Evolutionary conservation across 371 early-diverging fungal genomes (phyloP), one percentile per base, ranked within the genome.

Genomic region (Apophysomyces elegans): DNA sequence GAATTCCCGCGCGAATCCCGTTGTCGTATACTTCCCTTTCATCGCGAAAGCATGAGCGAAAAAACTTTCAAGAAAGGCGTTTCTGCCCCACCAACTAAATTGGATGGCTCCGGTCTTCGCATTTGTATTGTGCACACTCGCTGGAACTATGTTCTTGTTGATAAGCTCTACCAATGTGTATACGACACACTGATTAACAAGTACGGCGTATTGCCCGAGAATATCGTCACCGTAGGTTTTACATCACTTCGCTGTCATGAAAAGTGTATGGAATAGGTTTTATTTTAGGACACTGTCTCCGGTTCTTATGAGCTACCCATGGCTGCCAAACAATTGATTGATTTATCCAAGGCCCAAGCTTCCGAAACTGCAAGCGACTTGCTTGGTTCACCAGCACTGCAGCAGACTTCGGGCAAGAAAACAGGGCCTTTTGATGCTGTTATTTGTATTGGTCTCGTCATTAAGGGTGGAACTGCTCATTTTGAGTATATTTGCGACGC

Each of bases 401-500:
- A 64, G 4, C 54, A 65, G 26, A 67, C 61, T 39, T 7, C 56
- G 7, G 70, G 68, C 37, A 79, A 78, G 56, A 80, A 84, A 39
- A 78, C 78, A 2, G 77, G 80, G 11, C 86, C 90, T 12, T 89
- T 91, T 66, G 95, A 97, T 76, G 97, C 94, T 13, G 93, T 89
- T n/a, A 94, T 98, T 65, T 89, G 92, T 64, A 89, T 98, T 69
- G 99, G 99, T 47, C 91, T 97, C 32, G 89, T 98, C 59, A 96
- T 98, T 86, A 98, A 97, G 87, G 99, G 99, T 56, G 86, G 86
- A 60, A 98, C 99, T 44, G 94, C 95, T 89, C 99, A 98, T 70
- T 98, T 96, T 85, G 99, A 97, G 78, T 98, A 98, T 76, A 98
- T 98, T 62, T 88, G 92, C 47, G 96, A 96, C 62, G 93, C 97